Evolutionary conservation across 495 filamentous ascomycete species (phyloP).

Genomic region (Platismatia glauca): DNA sequence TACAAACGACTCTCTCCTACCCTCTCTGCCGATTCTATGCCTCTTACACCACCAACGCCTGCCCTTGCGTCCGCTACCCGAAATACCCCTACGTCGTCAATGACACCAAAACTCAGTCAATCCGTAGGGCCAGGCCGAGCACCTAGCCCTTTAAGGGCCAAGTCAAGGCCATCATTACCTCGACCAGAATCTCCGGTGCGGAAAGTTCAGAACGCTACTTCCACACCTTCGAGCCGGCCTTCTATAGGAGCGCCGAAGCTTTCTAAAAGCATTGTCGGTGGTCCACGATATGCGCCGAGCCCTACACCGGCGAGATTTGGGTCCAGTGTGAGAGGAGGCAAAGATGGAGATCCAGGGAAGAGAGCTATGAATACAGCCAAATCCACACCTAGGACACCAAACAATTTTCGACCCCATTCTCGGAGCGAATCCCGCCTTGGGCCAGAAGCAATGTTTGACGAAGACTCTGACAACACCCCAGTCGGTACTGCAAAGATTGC

Average conservation of each 20-base stretch:
- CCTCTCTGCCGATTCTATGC: conserved; percentile 48
- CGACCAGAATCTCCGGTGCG: conserved; percentile 77
- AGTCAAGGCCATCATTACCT: conserved; percentile 66
- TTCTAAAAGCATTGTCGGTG: conserved; percentile 33
- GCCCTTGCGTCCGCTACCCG: conserved; percentile 26
- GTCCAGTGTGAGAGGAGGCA: conserved; percentile 44
- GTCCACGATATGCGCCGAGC: conserved; percentile 49
- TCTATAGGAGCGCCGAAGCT: conserved; percentile 43
- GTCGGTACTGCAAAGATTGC: conserved; percentile 41
- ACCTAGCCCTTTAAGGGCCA: conserved; percentile 61
- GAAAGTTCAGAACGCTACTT: conserved; percentile 35
- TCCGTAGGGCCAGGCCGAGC: conserved; percentile 70
- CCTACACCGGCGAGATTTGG: conserved; percentile 59
- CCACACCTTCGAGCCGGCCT: conserved; percentile 45
- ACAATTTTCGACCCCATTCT: conserved; percentile 33
- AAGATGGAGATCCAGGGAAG: conserved; percentile 54
- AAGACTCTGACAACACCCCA: conserved; percentile 45
- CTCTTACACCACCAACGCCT: conserved; percentile 61
- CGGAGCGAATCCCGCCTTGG: conserved; percentile 39
- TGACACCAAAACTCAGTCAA: conserved; percentile 39
- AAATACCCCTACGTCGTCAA: conserved; percentile 54
- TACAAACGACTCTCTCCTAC: conserved; percentile 56
- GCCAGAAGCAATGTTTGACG: conserved; percentile 36
- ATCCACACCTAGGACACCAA: conserved; percentile 39
- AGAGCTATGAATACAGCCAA: conserved; percentile 28